A percentile compares a stretch with the other conserved stretches of the same genome.
Evolutionary conservation across 148 eudicot genomes (phyloP).

Genomic region (Vaccinium corymbosum): DNA sequence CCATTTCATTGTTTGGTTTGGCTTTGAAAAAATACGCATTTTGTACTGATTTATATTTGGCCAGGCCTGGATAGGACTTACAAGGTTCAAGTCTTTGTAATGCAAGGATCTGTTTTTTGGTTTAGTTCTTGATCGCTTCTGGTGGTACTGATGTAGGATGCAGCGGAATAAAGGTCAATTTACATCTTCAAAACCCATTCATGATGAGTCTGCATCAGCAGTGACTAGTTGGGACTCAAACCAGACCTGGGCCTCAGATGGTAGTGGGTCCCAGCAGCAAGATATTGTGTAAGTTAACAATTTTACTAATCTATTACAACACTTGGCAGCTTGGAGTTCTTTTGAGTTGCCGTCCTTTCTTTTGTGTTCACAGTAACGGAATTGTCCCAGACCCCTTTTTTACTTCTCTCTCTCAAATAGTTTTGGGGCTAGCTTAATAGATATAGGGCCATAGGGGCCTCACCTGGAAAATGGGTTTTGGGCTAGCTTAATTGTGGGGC

Average conservation of each 20-base stretch:
- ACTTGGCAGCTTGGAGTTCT: not conserved
- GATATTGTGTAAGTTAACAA: constrained; percentile 49
- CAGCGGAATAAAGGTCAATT: constrained; percentile 82
- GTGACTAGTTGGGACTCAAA: constrained; percentile 64
- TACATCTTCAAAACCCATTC: constrained; percentile 59
- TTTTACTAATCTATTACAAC: not conserved
- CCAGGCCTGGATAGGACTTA: not conserved
- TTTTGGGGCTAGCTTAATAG: no score
- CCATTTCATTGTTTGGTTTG: not conserved
- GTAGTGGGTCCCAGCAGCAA: constrained; percentile 51
- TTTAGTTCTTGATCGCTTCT: not conserved
- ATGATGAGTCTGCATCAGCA: constrained; percentile 60
- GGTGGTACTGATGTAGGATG: constrained; percentile 44
- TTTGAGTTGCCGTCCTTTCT: not conserved
- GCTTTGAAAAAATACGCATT: not conserved
- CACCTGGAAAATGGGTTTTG: not conserved
- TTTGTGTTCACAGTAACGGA: not conserved
- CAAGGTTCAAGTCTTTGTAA: not conserved
- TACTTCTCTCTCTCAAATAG: not conserved
- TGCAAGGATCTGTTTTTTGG: not conserved
- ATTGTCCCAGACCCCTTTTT: not conserved
- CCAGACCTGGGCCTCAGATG: constrained; percentile 59
- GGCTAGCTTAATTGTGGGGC: not conserved
- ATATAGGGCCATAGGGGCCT: not conserved
- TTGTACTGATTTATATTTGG: constrained; percentile 4